Conservation (phyloP, 495 filamentous ascomycete genomes). For the Neurospora sp. region DNA sequence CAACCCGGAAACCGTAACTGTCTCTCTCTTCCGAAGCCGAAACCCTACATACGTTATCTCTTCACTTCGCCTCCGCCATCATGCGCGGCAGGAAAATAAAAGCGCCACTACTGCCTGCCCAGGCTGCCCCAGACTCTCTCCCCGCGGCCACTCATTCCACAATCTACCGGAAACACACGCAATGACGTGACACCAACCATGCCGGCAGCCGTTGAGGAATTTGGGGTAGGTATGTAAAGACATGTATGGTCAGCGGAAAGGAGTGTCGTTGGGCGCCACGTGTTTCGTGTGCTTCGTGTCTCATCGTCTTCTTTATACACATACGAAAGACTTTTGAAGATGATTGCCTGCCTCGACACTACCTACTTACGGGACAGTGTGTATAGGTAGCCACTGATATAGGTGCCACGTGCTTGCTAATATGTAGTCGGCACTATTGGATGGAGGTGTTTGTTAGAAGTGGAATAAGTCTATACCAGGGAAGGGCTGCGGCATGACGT, state of each 20-base stretch:
- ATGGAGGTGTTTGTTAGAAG: background rate
- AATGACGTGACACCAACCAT: background rate
- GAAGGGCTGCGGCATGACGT: background rate
- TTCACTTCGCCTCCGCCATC: background rate
- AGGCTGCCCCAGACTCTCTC: background rate
- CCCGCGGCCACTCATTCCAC: background rate
- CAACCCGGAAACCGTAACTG: background rate
- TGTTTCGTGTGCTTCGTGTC: conserved; percentile 5
- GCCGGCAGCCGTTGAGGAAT: background rate
- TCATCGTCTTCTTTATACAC: background rate
- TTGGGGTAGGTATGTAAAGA: background rate
- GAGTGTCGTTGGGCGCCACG: conserved; percentile 9
- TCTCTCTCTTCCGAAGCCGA: background rate
- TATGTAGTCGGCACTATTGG: background rate
- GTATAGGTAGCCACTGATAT: background rate
- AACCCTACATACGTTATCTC: background rate
- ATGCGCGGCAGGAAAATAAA: background rate
- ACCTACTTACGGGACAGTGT: background rate
- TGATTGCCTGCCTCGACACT: background rate
- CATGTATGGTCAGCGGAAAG: background rate
- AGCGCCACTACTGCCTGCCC: background rate
- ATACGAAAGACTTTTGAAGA: background rate
- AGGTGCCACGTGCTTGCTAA: background rate
- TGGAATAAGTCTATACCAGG: background rate
- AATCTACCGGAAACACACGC: background rate